A percentile compares a stretch with the other conserved stretches of the same genome.
phyloP scores from a whole-genome alignment of 2,329 filamentous ascomycete species.

The Ophiosphaerella korrae region DNA sequence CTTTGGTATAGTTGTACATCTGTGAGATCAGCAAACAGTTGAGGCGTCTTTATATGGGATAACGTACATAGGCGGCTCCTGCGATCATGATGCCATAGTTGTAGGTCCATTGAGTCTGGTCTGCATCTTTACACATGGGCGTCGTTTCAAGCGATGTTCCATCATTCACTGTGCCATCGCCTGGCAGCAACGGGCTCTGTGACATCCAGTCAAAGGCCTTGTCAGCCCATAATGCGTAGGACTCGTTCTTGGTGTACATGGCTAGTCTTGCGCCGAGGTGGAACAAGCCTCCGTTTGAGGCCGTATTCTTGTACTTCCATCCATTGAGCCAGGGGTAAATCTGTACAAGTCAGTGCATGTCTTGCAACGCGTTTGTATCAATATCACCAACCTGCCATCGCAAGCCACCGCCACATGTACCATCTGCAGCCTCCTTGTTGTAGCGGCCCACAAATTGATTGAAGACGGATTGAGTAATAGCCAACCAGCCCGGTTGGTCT shows the following conservation, averaged over 20 bases:
- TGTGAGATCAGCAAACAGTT: conserved; percentile 16
- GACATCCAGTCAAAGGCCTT: conserved; percentile 45
- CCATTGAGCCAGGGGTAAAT: conserved; percentile 43
- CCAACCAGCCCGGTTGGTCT: conserved; percentile 51
- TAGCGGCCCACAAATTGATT: conserved; percentile 45
- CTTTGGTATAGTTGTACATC: conserved; percentile 50
- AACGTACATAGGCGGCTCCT: conserved; percentile 38
- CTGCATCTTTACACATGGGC: conserved; percentile 34
- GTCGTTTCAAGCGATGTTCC: conserved; percentile 25
- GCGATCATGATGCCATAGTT: conserved; percentile 46
- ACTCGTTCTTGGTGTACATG: conserved; percentile 45
- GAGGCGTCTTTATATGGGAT: no score
- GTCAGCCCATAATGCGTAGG: conserved; percentile 44
- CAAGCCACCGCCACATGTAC: conserved; percentile 42
- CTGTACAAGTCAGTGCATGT: conserved; percentile 9
- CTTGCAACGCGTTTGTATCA: no score
- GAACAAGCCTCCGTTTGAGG: conserved; percentile 47
- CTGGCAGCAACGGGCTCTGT: conserved; percentile 28
- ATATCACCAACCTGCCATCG: conserved; percentile 30
- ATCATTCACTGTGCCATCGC: conserved; percentile 37
- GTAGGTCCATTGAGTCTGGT: conserved; percentile 43
- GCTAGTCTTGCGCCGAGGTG: conserved; percentile 46
- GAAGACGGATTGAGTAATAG: conserved; percentile 49
- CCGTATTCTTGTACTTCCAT: conserved; percentile 47
- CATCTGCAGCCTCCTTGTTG: conserved; percentile 28